Evolutionary conservation across 2,329 filamentous ascomycete species (phyloP), one percentile per base, ranked within the genome.

Genomic region (Penicillium sp.): DNA sequence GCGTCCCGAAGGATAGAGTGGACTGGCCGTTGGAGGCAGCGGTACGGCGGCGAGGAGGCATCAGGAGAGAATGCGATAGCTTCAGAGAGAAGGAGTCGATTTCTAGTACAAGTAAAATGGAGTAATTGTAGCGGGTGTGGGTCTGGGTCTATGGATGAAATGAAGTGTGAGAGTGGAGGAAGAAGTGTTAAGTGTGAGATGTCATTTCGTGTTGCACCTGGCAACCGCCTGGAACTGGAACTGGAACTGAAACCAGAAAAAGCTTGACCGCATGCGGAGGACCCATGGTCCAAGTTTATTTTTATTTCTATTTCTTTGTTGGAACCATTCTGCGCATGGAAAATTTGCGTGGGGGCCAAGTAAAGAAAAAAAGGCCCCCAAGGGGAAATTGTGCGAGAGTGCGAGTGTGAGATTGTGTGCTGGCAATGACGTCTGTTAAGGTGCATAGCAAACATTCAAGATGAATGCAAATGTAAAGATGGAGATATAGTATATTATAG

Each of bases 1-100:
- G 77, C 56, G 77, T 75, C 62, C 83, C 80, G 75, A 89, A 88
- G 34, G 84, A 82, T 62, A 88, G 81, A n/a, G 82, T 87, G 7
- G 81, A 77, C 71, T 87, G 83, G 52, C 76, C 64, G 60, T 77
- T 66, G 36, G 76, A 66, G 54, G 72, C 64, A 45, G 68, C 70
- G 29, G 64, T 60, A 53, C 68, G 67, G 36, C 76, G 75, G 59
- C 75, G 75, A 45, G 75, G 65, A 43, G 77, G 75, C 78, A 80
- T 80, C 5, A 28, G 24, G 24, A 21, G 43, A n/a, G n/a, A n/a
- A n/a, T n/a, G n/a, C n/a, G n/a, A n/a, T n/a, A n/a, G n/a, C n/a
- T n/a, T n/a, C n/a, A 28, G 24, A 28, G 24, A 28, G 10, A 5
- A 28, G 31, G 13, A 33, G 6, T 14, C 6, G 13, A 33, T 28